These are phyloP conservation scores for Starmerella vitae DNA, from an alignment of 805 yeast genomes.

Conservation along the genomic window DNA sequence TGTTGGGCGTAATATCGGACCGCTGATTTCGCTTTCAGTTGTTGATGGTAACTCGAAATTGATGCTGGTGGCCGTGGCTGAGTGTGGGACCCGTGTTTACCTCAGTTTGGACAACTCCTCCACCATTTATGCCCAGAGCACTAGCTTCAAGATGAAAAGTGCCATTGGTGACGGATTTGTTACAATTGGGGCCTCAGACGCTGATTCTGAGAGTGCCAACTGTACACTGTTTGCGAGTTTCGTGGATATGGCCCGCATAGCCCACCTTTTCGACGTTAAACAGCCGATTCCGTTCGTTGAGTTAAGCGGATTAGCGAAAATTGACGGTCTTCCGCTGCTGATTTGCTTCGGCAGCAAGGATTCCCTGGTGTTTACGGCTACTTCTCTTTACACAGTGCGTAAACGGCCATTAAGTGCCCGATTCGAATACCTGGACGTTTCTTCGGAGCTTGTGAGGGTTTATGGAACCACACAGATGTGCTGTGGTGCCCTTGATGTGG, in stretches of 20 bases:
- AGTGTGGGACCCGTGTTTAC: slow-evolving; percentile 18
- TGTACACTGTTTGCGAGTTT: slow-evolving; percentile 32
- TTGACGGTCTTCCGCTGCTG: slow-evolving; percentile 49
- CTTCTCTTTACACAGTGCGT: slow-evolving; percentile 62
- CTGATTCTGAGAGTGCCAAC: not conserved
- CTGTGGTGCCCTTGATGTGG: slow-evolving; percentile 70
- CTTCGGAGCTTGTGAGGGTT: slow-evolving; percentile 50
- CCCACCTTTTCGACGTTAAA: slow-evolving; percentile 46
- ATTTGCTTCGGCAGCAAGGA: slow-evolving; percentile 42
- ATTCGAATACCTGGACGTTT: slow-evolving; percentile 49
- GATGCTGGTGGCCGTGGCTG: slow-evolving; percentile 19
- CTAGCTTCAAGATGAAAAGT: not conserved
- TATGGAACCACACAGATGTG: slow-evolving; percentile 87
- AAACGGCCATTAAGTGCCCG: slow-evolving; percentile 71
- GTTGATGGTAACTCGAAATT: slow-evolving; percentile 6
- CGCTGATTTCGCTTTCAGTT: slow-evolving; percentile 16
- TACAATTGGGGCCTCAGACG: not conserved
- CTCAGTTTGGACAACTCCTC: slow-evolving; percentile 10
- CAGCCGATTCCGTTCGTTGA: slow-evolving; percentile 27
- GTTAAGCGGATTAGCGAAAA: slow-evolving; percentile 39
- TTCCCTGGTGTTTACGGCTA: slow-evolving; percentile 64
- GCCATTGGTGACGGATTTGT: not conserved
- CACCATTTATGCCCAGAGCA: not conserved
- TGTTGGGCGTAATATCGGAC: not conserved
- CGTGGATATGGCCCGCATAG: slow-evolving; percentile 65